Base-by-base conservation (phyloP, 768 basidiomycete genomes). In the Favolaschia claudopus region DNA sequence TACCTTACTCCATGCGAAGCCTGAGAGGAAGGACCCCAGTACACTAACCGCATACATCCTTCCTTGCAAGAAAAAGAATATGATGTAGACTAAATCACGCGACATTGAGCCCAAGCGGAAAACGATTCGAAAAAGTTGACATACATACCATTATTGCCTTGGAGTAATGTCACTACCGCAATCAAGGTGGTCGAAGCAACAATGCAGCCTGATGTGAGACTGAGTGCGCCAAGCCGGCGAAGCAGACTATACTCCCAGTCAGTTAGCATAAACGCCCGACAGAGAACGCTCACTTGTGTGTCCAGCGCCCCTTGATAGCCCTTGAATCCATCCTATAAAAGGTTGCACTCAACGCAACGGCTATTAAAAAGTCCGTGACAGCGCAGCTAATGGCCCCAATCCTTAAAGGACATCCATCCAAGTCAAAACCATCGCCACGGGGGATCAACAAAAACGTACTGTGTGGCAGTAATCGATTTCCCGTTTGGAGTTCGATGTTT, bases 201-300 rank as follows among this genome's bases (percentile, higher is more conserved):
- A 8, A 37, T 12, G 25, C 44, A 19, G n/a, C 53, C 53, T 2
- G 53, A 55, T n/a, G 53, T 55, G 14, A 42, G 12, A n/a, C 29
- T 45, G 2, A 55, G 31, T 15, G 38, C 24, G 24, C 33, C 19
- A 17, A 55, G 34, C 27, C 42, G 53, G 10, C 53, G 53, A 22
- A 55, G 27, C 13, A 46, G 22, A 37, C 53, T 55, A 27, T 32
- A n/a, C n/a, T n/a, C n/a, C n/a, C n/a, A n/a, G n/a, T n/a, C n/a
- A n/a, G n/a, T n/a, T n/a, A n/a, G n/a, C n/a, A n/a, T n/a, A n/a
- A n/a, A n/a, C n/a, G n/a, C n/a, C n/a, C n/a, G n/a, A n/a, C n/a
- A n/a, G n/a, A n/a, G n/a, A n/a, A n/a, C n/a, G n/a, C n/a, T n/a
- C n/a, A n/a, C n/a, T n/a, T n/a, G n/a, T n/a, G n/a, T n/a, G n/a